Evolutionary conservation across 1,139 yeast species (phyloP).

Genomic region (Blastobotrys elegans): DNA sequence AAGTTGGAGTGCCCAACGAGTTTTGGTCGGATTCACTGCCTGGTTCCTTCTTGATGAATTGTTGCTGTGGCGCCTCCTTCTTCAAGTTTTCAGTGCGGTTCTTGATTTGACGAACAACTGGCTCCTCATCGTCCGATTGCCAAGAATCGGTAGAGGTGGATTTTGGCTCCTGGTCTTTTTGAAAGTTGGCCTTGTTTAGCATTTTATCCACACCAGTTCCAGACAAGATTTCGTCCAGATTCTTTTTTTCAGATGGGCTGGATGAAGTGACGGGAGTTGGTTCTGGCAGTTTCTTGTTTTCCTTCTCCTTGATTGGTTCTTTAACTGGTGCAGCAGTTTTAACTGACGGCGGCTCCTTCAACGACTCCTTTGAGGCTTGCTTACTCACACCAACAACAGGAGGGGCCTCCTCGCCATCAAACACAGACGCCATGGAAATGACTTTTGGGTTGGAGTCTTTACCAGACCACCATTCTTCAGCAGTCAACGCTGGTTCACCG

Average conservation of each 20-base stretch:
- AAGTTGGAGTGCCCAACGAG: neutral
- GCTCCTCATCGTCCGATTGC: slow-evolving; percentile 26
- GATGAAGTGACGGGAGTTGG: slow-evolving; percentile 22
- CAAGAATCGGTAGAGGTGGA: slow-evolving; percentile 23
- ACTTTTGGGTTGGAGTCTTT: slow-evolving; percentile 71
- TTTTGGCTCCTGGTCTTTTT: slow-evolving; percentile 36
- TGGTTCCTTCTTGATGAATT: slow-evolving; percentile 2
- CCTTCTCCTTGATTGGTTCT: slow-evolving; percentile 2
- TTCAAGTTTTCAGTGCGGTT: neutral
- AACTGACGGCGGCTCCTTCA: slow-evolving; percentile 25
- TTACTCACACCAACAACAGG: slow-evolving; percentile 2
- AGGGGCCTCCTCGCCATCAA: slow-evolving; percentile 58
- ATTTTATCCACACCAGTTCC: slow-evolving; percentile 46
- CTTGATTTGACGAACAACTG: slow-evolving; percentile 7
- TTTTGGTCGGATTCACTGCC: slow-evolving; percentile 11
- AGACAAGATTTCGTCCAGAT: slow-evolving; percentile 43
- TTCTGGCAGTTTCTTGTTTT: slow-evolving; percentile 19
- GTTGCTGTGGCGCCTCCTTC: neutral
- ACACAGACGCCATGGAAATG: slow-evolving; percentile 68
- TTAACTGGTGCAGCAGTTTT: slow-evolving; percentile 7
- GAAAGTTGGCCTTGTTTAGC: slow-evolving; percentile 46
- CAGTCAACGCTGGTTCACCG: slow-evolving; percentile 66
- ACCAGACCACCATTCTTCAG: slow-evolving; percentile 76
- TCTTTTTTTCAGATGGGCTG: slow-evolving; percentile 30
- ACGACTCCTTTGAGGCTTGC: slow-evolving; percentile 18